phyloP scores from a whole-genome alignment of 176 grass and related monocot species.

The Musa schizocarpa region DNA sequence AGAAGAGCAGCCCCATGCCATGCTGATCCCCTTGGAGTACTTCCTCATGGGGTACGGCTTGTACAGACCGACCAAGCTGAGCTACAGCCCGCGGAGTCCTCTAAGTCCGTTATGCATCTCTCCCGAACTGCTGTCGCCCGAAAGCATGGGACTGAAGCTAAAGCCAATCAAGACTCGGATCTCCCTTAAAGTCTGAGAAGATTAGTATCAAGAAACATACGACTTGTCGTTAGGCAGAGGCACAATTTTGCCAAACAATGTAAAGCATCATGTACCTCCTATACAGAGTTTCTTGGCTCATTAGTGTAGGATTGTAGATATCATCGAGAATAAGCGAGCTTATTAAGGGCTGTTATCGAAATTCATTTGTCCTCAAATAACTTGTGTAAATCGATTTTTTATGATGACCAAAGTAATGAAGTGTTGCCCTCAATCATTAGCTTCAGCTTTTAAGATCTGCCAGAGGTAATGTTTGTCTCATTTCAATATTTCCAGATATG shows the following conservation, averaged over 20 bases:
- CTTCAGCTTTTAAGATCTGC: too few species aligned
- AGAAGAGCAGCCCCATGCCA: slow-evolving; percentile 86
- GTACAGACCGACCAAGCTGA: slow-evolving; percentile 57
- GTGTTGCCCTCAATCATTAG: slow-evolving; percentile 7
- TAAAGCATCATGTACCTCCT: not conserved
- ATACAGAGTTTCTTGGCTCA: not conserved
- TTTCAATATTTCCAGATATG: too few species aligned
- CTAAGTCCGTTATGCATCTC: slow-evolving; percentile 81
- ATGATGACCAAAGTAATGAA: slow-evolving; percentile 43
- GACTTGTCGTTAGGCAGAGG: not conserved
- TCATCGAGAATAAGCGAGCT: not conserved
- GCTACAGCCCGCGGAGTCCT: slow-evolving; percentile 72
- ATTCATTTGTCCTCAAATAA: slow-evolving; percentile 39
- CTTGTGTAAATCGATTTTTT: slow-evolving; percentile 52
- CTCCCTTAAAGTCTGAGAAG: slow-evolving; percentile 43
- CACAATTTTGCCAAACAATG: not conserved
- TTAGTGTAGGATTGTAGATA: slow-evolving; percentile 1
- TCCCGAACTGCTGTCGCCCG: slow-evolving; percentile 73
- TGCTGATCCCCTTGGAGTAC: slow-evolving; percentile 96
- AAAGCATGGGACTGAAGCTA: slow-evolving; percentile 97
- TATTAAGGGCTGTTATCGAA: not conserved
- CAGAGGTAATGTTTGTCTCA: too few species aligned
- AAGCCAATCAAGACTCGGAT: slow-evolving; percentile 88
- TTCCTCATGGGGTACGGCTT: slow-evolving; percentile 92
- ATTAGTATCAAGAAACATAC: not conserved